Evolutionary conservation across 2,329 filamentous ascomycete species (phyloP).

Genomic region (Malbranchea zuffiana): DNA sequence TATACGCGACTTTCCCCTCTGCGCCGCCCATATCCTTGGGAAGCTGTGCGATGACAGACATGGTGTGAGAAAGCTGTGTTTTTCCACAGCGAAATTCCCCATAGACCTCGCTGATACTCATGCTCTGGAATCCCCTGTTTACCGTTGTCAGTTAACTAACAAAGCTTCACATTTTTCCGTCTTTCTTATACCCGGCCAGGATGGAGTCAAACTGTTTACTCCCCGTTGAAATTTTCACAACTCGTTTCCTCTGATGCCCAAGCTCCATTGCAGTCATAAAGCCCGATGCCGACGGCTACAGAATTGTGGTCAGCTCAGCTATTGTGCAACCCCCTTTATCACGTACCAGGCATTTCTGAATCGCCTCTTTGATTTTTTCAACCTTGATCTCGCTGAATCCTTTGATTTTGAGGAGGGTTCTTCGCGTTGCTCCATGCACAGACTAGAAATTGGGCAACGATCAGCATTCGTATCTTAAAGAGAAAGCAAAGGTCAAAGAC

Average conservation of each 20-base stretch:
- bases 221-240: constrained; percentile 57
- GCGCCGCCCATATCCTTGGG: constrained; percentile 51
- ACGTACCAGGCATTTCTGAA: constrained; percentile 48
- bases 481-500: background rate
- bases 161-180: background rate
- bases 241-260: constrained; percentile 50
- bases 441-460: constrained; percentile 33
- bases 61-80: constrained; percentile 58
- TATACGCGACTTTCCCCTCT: constrained; percentile 58
- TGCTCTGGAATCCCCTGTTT: constrained; percentile 54
- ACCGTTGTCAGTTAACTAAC: background rate
- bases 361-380: constrained; percentile 59
- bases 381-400: constrained; percentile 61
- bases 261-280: constrained; percentile 59
- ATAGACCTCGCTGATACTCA: constrained; percentile 52
- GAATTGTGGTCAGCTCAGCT: background rate
- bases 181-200: constrained; percentile 50
- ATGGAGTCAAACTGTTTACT: constrained; percentile 57
- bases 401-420: constrained; percentile 54
- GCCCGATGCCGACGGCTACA: constrained; percentile 46
- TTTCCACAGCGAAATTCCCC: constrained; percentile 49
- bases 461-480: constrained; percentile 1
- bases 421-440: constrained; percentile 49
- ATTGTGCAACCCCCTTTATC: background rate
- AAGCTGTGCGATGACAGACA: constrained; percentile 53